Evolutionary conservation across 495 filamentous ascomycete genomes (phyloP).

Genomic region (Talaromyces ruber): DNA sequence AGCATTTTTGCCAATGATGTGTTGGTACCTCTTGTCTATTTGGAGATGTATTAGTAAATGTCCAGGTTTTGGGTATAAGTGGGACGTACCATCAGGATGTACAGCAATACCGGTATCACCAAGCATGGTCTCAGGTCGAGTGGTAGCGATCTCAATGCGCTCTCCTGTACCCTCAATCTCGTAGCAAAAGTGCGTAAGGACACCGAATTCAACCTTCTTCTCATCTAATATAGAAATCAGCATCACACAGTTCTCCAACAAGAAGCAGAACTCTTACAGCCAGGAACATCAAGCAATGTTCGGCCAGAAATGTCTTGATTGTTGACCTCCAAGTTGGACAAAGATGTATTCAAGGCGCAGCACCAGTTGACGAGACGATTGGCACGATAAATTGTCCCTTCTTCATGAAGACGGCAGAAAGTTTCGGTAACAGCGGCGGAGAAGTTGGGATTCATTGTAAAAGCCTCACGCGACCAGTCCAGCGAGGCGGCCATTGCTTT

Average conservation of each 20-base stretch:
- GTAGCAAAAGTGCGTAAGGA: conserved; percentile 63
- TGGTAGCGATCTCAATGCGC: conserved; percentile 69
- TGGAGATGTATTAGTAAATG: conserved; percentile 17
- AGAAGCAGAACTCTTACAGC: conserved; percentile 33
- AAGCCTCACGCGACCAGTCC: conserved; percentile 61
- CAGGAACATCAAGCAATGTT: conserved; percentile 57
- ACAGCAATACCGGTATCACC: conserved; percentile 73
- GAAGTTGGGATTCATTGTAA: conserved; percentile 63
- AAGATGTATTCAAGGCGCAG: conserved; percentile 60
- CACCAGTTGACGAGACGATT: conserved; percentile 78
- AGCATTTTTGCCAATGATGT: conserved; percentile 63
- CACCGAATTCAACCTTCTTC: conserved; percentile 66
- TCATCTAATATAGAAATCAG: conserved; percentile 11
- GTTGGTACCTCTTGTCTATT: conserved; percentile 44
- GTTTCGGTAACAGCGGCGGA: conserved; percentile 63
- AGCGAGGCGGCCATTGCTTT: conserved; percentile 53
- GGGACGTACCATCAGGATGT: conserved; percentile 48
- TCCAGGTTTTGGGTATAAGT: conserved; percentile 9
- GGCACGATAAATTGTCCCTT: conserved; percentile 68
- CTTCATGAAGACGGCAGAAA: conserved; percentile 63
- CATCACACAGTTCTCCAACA: neutral
- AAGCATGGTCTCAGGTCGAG: conserved; percentile 74
- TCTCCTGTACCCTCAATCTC: conserved; percentile 55
- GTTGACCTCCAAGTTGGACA: conserved; percentile 70
- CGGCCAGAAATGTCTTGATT: conserved; percentile 63